These are phyloP conservation scores for Jatropha multifida DNA, from an alignment of 441 rosid species.

Conservation along the genomic window DNA sequence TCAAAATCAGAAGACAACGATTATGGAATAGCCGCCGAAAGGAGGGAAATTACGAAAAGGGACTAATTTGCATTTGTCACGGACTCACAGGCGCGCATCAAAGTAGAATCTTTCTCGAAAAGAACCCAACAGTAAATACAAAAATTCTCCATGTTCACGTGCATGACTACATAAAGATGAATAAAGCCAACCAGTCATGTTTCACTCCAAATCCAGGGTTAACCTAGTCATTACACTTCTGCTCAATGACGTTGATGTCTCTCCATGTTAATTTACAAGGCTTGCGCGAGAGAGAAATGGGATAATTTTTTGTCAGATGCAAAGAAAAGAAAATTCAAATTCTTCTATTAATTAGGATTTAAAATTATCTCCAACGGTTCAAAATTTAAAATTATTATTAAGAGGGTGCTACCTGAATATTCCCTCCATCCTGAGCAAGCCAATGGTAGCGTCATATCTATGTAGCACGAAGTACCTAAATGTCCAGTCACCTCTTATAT, in stretches of 20 bases:
- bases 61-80: not conserved
- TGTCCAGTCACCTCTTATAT: too few relatives aligned
- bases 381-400: too few relatives aligned
- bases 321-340: too few relatives aligned
- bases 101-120: conserved; percentile 19
- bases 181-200: not conserved
- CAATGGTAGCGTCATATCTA: too few relatives aligned
- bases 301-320: too few relatives aligned
- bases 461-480: too few relatives aligned
- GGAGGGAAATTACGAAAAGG: conserved; percentile 6
- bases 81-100: conserved; percentile 1
- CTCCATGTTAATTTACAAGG: not conserved
- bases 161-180: not conserved
- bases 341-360: too few relatives aligned
- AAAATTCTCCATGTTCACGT: conserved; percentile 14
- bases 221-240: not conserved
- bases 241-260: not conserved
- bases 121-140: conserved; percentile 8
- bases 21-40: too few relatives aligned
- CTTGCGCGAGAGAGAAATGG: not conserved
- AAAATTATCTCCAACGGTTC: too few relatives aligned
- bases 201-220: not conserved
- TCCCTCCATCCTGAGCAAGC: too few relatives aligned
- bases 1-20: not conserved
- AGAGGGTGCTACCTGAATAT: too few relatives aligned